Conservation (phyloP, 1,284 basidiomycete genomes). For the Anthracocystis setariae region DNA sequence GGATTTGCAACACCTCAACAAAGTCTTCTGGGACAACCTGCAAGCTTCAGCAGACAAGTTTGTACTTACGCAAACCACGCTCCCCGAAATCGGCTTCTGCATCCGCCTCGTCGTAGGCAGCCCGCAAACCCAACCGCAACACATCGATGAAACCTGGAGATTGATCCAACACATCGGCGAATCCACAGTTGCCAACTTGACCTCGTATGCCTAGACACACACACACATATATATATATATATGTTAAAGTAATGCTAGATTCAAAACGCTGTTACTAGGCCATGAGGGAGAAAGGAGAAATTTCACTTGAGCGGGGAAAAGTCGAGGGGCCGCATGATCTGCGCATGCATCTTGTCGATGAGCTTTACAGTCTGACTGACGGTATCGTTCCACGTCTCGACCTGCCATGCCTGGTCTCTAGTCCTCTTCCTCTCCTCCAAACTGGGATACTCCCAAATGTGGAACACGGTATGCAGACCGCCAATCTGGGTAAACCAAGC, state of each 20-base stretch:
- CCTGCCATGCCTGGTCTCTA: conserved; percentile 64
- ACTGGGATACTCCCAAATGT: conserved; percentile 65
- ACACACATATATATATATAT: no score
- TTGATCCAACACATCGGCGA: conserved; percentile 31
- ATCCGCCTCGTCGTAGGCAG: conserved; percentile 58
- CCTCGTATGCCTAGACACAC: background rate
- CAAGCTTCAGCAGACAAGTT: conserved; percentile 39
- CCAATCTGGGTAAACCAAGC: conserved; percentile 66
- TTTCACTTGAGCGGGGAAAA: conserved; percentile 52
- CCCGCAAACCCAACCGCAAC: conserved; percentile 40
- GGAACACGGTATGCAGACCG: conserved; percentile 63
- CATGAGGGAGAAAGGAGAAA: no score
- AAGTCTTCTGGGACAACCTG: conserved; percentile 46
- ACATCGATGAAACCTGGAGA: conserved; percentile 49
- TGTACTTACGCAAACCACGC: conserved; percentile 59
- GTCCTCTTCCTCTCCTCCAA: conserved; percentile 64
- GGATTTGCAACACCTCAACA: conserved; percentile 54
- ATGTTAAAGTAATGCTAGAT: background rate
- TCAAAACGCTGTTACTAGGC: no score
- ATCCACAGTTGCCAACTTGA: conserved; percentile 22
- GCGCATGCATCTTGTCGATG: conserved; percentile 66
- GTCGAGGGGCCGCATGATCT: conserved; percentile 63
- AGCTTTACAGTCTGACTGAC: conserved; percentile 65
- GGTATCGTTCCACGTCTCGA: conserved; percentile 66
- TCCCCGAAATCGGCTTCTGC: conserved; percentile 62